Evolutionary conservation across 163 green algal species (phyloP), one percentile per base, ranked within the genome.

Genomic region (Trebouxiophyceae sp.): DNA sequence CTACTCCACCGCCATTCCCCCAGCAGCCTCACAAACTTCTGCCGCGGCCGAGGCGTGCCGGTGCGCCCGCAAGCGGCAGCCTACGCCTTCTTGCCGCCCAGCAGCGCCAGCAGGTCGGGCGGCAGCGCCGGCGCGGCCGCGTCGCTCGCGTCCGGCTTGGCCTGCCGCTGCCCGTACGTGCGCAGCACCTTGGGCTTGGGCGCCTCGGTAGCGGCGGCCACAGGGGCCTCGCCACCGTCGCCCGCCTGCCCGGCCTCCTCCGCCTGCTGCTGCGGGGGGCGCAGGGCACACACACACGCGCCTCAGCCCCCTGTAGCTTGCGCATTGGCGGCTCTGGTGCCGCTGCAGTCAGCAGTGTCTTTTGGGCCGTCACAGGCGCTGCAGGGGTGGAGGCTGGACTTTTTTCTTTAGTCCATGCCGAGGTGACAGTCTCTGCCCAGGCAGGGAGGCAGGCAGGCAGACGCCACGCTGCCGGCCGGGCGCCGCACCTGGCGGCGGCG

Each of bases 111-210:
- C 12, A 76, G n/a, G 28, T 66, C 47, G 23, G 69, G 29, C 3
- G 69, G 45, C 57, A 76, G 24, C 4, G 54, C 39, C 19, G 58
- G 26, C 29, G 58, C n/a, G 16, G 33, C 47, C 3, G 63, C 67
- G 23, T 79, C 70, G 0, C 56, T 70, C 8, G 84, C 73, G 30
- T 91, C 82, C 22, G 74, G 45, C 65, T 89, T 91, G 23, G 73
- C 61, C 28, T 69, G 63, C 23, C 78, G 73, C 78, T 92, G 86
- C 0, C 70, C 74, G 65, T 85, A 92, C 4, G 66, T 63, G 1
- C 84, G 69, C 65, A 47, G 28, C 30, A 50, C 63, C 30, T 54
- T 58, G 39, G 8, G 46, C 62, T 56, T 22, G 33, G 22, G 33
- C 45, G 5, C 55, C 31, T 3, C 22, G 45, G 1, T 32, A 32